Base-by-base conservation (phyloP, 169 alveolate species). In the Nephromyces sp. region DNA sequence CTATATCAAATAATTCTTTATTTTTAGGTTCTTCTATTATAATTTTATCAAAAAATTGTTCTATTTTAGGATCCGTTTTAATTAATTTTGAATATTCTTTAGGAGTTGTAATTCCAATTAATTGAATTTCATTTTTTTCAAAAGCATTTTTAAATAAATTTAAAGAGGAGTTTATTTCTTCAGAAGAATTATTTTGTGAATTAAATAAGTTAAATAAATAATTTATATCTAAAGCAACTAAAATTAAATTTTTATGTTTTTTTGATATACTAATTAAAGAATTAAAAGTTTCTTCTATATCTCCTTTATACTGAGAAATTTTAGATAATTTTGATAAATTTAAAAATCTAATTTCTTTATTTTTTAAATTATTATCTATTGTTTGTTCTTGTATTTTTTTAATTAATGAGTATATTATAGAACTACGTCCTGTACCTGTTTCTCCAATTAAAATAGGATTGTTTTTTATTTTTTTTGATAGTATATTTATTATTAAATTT, bases 321-420 rank as follows among this genome's bases (percentile, higher is more conserved):
- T 43, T 43, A 43, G n/a, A 15, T 43, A 43, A 43, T 43, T 15
- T 15, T n/a, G 57, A 15, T 43, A 43, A 43, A 43, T 43, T 43
- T 43, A 43, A 43, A 43, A 43, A 43, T 43, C 57, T 43, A 15
- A 43, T 43, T 43, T 43, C 57, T 43, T 43, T 43, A 43, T 43
- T n/a, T n/a, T 43, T 43, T 43, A 43, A 43, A 15, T 43, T 22
- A 15, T n/a, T 53, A 62, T 15, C n/a, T n/a, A 62, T 8, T n/a
- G 15, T 53, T 15, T 8, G 15, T n/a, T 62, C 66, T 8, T 28
- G 30, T 5, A 31, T 28, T 28, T 66, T 52, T 68, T 29, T 31
- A 43, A 68, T 21, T 68, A 68, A 68, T 15, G 34, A 32, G 34
- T 32, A 34, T 32, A 68, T 3, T 24, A 65, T 66, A 66, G 72